Conservation (phyloP, 192 early-diverging fungal genomes). For the Phycomyces nitens region DNA sequence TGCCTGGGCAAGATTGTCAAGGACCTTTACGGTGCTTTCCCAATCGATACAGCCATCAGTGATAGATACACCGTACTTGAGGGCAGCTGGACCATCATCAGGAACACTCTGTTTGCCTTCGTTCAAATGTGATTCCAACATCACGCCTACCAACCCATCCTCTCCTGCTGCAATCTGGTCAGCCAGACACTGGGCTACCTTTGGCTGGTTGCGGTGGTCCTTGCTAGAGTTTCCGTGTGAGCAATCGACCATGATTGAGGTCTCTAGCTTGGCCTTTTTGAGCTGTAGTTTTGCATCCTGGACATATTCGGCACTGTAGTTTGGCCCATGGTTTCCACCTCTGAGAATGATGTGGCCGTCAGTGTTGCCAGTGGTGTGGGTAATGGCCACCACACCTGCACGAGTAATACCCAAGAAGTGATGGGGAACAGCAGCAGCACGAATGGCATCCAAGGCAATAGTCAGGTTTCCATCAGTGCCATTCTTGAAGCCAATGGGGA, state of each 20-base stretch:
- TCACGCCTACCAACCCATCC: slow-evolving; percentile 73
- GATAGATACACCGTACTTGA: slow-evolving; percentile 87
- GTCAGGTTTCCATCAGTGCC: slow-evolving; percentile 88
- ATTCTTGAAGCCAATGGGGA: slow-evolving; percentile 98
- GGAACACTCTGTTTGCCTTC: slow-evolving; percentile 88
- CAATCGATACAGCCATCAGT: slow-evolving; percentile 93
- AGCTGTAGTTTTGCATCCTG: slow-evolving; percentile 48
- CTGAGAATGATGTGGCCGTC: slow-evolving; percentile 87
- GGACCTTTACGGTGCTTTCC: slow-evolving; percentile 73
- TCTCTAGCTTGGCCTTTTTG: slow-evolving; percentile 52
- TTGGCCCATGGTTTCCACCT: slow-evolving; percentile 86
- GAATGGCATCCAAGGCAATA: slow-evolving; percentile 73
- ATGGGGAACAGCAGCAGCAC: slow-evolving; percentile 71
- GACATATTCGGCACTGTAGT: slow-evolving; percentile 59
- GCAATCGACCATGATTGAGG: slow-evolving; percentile 91
- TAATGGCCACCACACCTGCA: slow-evolving; percentile 86
- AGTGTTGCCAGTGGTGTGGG: slow-evolving; percentile 82
- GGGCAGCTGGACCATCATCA: slow-evolving; percentile 50
- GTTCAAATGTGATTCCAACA: slow-evolving; percentile 90
- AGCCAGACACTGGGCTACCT: slow-evolving; percentile 65
- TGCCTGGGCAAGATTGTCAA: slow-evolving; percentile 74
- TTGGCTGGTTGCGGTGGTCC: slow-evolving; percentile 82
- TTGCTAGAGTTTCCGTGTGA: slow-evolving; percentile 92
- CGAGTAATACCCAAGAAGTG: slow-evolving; percentile 93
- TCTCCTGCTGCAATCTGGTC: slow-evolving; percentile 72